phyloP scores from a whole-genome alignment of 441 rosid species.

The Euphorbia corollata region DNA sequence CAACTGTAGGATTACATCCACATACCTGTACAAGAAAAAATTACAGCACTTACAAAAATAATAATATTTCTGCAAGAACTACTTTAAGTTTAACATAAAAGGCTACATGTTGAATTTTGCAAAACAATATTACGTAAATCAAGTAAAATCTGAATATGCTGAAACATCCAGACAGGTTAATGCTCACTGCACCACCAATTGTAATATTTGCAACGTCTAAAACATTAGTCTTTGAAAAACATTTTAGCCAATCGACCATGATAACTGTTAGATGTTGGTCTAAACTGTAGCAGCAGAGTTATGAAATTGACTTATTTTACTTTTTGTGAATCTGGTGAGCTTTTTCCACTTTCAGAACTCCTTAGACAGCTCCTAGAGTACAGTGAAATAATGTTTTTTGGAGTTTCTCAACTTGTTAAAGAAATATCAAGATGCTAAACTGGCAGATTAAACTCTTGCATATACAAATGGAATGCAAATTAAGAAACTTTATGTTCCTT shows the following conservation, averaged over 20 bases:
- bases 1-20: constrained; percentile 96
- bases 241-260: background rate
- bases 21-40: constrained; percentile 54
- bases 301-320: background rate
- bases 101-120: background rate
- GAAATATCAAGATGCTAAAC: background rate
- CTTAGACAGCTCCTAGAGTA: background rate
- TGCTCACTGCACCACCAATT: background rate
- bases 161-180: background rate
- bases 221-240: background rate
- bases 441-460: background rate
- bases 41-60: background rate
- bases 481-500: background rate
- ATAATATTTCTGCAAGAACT: background rate
- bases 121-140: background rate
- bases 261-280: background rate
- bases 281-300: background rate
- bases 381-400: background rate
- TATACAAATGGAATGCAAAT: background rate
- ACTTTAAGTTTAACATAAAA: background rate
- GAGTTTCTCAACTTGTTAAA: too few species aligned
- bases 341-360: background rate
- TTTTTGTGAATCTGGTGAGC: background rate
- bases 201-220: background rate
- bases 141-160: background rate